phyloP scores from a whole-genome alignment of 1,284 basidiomycete genomes.

The Fomes fomentarius region DNA sequence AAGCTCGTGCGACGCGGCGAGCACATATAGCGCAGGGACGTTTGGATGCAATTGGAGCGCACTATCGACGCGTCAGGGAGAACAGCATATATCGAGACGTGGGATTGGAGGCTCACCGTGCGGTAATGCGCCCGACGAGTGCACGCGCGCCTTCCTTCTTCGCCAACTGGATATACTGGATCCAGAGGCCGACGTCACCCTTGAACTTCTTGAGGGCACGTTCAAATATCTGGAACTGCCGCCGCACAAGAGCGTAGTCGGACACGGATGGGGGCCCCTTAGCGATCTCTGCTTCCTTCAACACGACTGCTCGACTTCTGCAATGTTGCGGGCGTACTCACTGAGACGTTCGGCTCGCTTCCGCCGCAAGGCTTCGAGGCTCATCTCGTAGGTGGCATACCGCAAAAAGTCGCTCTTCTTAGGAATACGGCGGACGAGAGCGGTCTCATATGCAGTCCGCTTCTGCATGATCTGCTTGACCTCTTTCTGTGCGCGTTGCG shows the following conservation, averaged over 20 bases:
- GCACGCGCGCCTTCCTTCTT: slow-evolving; percentile 81
- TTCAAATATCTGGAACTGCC: slow-evolving; percentile 91
- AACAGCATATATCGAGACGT: not conserved
- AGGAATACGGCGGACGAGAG: slow-evolving; percentile 81
- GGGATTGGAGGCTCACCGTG: slow-evolving; percentile 52
- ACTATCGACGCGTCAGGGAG: slow-evolving; percentile 39
- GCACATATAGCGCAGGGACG: slow-evolving; percentile 79
- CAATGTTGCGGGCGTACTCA: slow-evolving; percentile 42
- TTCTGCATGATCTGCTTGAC: slow-evolving; percentile 86
- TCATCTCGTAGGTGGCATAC: slow-evolving; percentile 93
- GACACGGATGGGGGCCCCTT: slow-evolving; percentile 61
- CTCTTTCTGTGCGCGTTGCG: slow-evolving; percentile 58
- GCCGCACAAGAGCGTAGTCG: slow-evolving; percentile 79
- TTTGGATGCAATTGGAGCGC: slow-evolving; percentile 89
- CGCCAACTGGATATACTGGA: slow-evolving; percentile 86
- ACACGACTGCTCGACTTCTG: not conserved
- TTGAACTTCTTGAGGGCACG: slow-evolving; percentile 90
- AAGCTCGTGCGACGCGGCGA: slow-evolving; percentile 87
- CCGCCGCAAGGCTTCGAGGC: slow-evolving; percentile 78
- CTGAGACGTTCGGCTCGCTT: slow-evolving; percentile 77
- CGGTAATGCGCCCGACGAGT: slow-evolving; percentile 78
- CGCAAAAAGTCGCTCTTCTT: slow-evolving; percentile 90
- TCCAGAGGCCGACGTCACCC: slow-evolving; percentile 85
- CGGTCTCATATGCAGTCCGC: slow-evolving; percentile 83
- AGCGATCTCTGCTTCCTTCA: slow-evolving; percentile 9